Percentiles rank a stretch among this genome's conserved stretches.
Conservation (phyloP, 2,329 filamentous ascomycete species). For the Beauveria varroae region DNA sequence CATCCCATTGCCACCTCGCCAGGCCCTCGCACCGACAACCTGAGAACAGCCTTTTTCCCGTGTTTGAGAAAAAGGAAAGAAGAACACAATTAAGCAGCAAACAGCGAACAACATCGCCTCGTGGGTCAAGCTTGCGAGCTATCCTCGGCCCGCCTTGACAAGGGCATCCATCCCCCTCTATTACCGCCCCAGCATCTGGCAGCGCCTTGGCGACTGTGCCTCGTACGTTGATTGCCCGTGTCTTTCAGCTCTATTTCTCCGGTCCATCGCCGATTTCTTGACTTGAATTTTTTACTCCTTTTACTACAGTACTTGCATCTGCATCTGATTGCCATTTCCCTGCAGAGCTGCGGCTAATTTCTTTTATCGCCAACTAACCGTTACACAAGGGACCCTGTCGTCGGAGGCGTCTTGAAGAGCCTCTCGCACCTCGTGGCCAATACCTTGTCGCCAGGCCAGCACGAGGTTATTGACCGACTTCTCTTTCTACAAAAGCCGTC, state of each 20-base stretch:
- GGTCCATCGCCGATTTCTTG: not conserved
- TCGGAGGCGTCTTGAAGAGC: constrained; percentile 11
- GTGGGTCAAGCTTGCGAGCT: not conserved
- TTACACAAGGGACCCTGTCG: not conserved
- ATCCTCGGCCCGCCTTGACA: constrained; percentile 2
- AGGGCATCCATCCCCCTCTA: not conserved
- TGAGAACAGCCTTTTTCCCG: not conserved
- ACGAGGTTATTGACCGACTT: constrained; percentile 2
- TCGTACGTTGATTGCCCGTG: constrained; percentile 5
- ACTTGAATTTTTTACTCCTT: not conserved
- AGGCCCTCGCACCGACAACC: not conserved
- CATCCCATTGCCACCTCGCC: not conserved
- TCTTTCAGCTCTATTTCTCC: not conserved
- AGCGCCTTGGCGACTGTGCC: constrained; percentile 5
- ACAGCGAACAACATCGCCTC: not conserved
- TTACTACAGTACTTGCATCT: not conserved
- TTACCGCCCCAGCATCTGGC: not conserved
- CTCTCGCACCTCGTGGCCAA: constrained; percentile 12
- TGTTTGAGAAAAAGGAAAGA: not conserved
- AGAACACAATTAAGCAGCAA: not conserved
- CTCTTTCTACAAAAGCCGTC: not conserved
- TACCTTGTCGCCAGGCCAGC: not conserved
- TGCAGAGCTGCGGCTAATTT: not conserved
- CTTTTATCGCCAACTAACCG: not conserved
- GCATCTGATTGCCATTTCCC: not conserved